phyloP scores from a whole-genome alignment of 345 rosid genomes.

The Camelina hispida region DNA sequence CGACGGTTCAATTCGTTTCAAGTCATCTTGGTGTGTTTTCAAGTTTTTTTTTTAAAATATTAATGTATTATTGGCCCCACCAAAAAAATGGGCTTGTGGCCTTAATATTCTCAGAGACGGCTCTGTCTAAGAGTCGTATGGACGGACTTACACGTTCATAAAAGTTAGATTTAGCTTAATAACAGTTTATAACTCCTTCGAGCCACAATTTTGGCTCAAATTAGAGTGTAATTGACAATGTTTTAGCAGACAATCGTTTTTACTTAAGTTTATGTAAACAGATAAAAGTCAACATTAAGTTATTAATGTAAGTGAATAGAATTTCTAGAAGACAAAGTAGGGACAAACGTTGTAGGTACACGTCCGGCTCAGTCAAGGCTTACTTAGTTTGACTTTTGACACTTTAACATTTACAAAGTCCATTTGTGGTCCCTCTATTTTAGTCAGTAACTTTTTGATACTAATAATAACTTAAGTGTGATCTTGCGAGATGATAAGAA shows the following conservation, averaged over 20 bases:
- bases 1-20: too few species aligned
- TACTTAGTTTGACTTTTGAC: slow-evolving; percentile 32
- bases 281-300: neutral
- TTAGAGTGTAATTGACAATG: neutral
- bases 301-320: neutral
- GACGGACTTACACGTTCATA: too few species aligned
- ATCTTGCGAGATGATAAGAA: neutral
- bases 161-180: too few species aligned
- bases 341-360: slow-evolving; percentile 13
- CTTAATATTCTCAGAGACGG: too few species aligned
- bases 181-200: too few species aligned
- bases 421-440: slow-evolving; percentile 1
- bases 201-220: neutral
- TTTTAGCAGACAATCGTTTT: neutral
- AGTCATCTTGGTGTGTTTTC: too few species aligned
- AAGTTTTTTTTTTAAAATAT: too few species aligned
- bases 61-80: too few species aligned
- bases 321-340: neutral
- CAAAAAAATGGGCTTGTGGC: too few species aligned
- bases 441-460: neutral
- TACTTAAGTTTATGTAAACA: neutral
- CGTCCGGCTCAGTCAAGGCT: slow-evolving; percentile 30
- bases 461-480: neutral
- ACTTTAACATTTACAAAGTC: slow-evolving; percentile 18
- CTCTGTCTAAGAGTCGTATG: too few species aligned